Evolutionary conservation across 2,329 filamentous ascomycete genomes (phyloP), one percentile per base, ranked within the genome.

Genomic region (Pestalotiopsis sp.): DNA sequence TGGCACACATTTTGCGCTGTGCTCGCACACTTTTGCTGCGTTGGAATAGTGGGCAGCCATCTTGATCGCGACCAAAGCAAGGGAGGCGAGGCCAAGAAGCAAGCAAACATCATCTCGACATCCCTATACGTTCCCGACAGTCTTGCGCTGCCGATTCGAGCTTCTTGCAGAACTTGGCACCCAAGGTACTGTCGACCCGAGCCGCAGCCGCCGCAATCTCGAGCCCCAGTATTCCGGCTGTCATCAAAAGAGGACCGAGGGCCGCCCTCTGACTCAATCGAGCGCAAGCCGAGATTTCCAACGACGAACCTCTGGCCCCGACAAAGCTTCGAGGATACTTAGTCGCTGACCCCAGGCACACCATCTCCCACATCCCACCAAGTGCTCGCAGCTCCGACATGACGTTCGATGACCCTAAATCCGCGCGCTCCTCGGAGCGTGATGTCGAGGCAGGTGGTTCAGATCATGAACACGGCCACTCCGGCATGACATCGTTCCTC

Each of bases 401-500:
- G 41, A 14, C 49, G 13, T n/a, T 25, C 11, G 45, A 23, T 9
- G 49, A 66, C 36, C 45, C 49, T 12, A 57, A 41, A 7, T n/a
- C 17, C 3, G 27, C 23, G 63, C 36, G 31, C 14, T 31, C 63
- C 3, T 17, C 49, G 20, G 39, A 25, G 25, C 25, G 20, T 27
- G 70, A 71, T 9, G 63, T 66, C 61, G 69, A 72, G 64, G 62
- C 68, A 45, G 56, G 61, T 4, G 38, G 25, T 5, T 20, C 52
- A 3, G 61, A 61, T 23, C 65, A 67, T 25, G 69, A 65, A 49
- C 60, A 49, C 20, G 65, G 38, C 65, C 69, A 73, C 39, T 70
- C 72, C 23, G 73, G 73, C 14, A 56, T 77, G 4, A 71, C 69
- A 23, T 74, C 74, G 56, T 69, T 78, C 36, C 69, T 79, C 52